These are phyloP conservation scores for Orbilia oligospora DNA, from an alignment of 2,329 filamentous ascomycete species.

Conservation along the genomic window DNA sequence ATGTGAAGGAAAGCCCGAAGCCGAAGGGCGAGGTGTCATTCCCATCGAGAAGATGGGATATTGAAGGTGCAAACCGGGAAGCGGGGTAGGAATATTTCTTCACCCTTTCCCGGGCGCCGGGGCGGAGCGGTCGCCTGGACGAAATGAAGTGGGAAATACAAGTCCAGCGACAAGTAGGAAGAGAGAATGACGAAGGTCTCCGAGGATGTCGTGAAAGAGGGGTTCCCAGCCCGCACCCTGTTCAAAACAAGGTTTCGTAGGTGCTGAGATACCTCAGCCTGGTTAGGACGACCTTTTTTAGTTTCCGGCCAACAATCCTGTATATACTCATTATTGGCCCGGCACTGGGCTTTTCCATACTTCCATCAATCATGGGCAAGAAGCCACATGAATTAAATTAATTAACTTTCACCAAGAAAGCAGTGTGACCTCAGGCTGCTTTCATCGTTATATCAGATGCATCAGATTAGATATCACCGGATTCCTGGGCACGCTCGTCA, in stretches of 20 bases:
- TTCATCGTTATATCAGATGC: constrained; percentile 33
- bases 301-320: background rate
- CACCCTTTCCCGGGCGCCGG: background rate
- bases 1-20: background rate
- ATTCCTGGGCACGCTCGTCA: constrained; percentile 24
- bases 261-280: background rate
- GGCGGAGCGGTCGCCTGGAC: background rate
- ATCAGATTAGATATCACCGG: constrained; percentile 60
- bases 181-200: constrained; percentile 5
- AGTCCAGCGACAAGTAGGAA: background rate
- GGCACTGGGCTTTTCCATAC: background rate
- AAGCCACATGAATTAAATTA: too few species aligned
- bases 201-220: background rate
- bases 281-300: background rate
- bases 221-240: background rate
- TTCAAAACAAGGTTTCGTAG: background rate
- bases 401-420: too few species aligned
- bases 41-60: background rate
- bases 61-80: background rate
- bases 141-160: constrained; percentile 7
- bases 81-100: background rate
- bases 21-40: background rate
- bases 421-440: background rate
- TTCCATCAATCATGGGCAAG: background rate
- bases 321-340: constrained; percentile 11